phyloP scores from a whole-genome alignment of 768 basidiomycete species.

The Clitopilus passeckerianus region DNA sequence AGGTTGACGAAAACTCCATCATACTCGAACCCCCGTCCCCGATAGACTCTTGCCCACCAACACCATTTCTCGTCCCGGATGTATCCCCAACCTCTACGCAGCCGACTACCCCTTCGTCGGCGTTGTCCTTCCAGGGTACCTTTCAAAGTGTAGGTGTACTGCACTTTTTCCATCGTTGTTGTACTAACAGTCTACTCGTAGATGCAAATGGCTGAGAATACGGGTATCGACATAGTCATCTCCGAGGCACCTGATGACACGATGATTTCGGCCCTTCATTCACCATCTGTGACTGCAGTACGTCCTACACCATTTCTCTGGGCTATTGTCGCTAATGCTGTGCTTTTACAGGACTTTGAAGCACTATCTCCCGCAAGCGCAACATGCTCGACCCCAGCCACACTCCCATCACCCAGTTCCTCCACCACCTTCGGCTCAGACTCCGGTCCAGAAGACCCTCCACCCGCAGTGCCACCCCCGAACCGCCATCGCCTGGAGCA shows the following conservation, averaged over 20 bases:
- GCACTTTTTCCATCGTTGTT: not conserved
- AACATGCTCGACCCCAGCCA: too few species aligned
- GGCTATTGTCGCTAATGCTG: not conserved
- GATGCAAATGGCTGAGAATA: not conserved
- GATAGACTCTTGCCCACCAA: not conserved
- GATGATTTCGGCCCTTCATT: not conserved
- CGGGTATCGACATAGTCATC: not conserved
- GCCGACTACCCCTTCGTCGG: not conserved
- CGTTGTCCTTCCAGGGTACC: not conserved
- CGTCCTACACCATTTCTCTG: not conserved
- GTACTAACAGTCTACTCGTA: not conserved
- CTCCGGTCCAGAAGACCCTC: too few species aligned
- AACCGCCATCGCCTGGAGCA: not conserved
- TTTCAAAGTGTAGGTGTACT: not conserved
- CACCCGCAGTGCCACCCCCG: not conserved
- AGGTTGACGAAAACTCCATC: not conserved
- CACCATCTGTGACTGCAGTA: not conserved
- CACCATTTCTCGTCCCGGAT: not conserved
- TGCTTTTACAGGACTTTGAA: too few species aligned
- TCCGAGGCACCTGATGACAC: not conserved
- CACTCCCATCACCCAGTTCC: too few species aligned
- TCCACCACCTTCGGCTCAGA: too few species aligned
- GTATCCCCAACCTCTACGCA: not conserved
- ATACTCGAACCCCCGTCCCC: not conserved
- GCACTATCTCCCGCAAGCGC: too few species aligned